Base-by-base conservation (phyloP, 2,329 filamentous ascomycete species). In the Coniella lustricola region DNA sequence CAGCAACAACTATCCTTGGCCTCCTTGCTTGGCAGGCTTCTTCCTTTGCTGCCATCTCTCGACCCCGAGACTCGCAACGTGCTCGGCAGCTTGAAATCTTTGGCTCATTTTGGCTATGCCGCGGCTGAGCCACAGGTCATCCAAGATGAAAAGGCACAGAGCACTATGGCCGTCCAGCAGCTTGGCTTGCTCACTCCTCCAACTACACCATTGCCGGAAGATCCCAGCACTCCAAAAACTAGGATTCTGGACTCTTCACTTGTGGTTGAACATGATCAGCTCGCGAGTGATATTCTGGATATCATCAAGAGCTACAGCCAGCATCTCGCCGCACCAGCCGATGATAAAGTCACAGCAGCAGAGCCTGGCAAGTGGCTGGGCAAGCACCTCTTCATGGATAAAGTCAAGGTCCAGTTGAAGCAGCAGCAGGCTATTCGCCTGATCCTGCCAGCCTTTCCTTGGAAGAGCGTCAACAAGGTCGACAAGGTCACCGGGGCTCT, bases 401-500 rank as follows among this genome's bases (percentile, higher is more conserved):
- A 17, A 14, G 38, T 41, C 22, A 41, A 41, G 38, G n/a, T n/a
- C 38, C 38, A 41, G 38, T n/a, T 41, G 14, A 22, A 41, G 22
- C 16, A 29, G 21, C 25, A 41, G 10, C 38, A 41, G n/a, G 38
- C 38, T 14, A 40, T 40, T 20, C 37, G 37, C 20, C 37, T 25
- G 8, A 40, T 40, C 5, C 21, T 29, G 25, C 25, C 25, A 5
- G 25, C 25, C 10, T 29, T 29, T 10, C 56, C 56, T 2, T 58
- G 54, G 49, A 58, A 58, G 48, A 5, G 5, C 10, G 25, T 10
- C 5, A 29, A 29, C 25, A 50, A 44, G 1, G 47, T 51, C 14
- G 61, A 64, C 40, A 66, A 66, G 49, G 62, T 64, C 5, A 47
- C 63, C 14, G 62, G 69, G 2, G 51, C 25, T 5, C 10, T 29